phyloP scores from a whole-genome alignment of 2,329 filamentous ascomycete species.

The Colletotrichum noveboracense region DNA sequence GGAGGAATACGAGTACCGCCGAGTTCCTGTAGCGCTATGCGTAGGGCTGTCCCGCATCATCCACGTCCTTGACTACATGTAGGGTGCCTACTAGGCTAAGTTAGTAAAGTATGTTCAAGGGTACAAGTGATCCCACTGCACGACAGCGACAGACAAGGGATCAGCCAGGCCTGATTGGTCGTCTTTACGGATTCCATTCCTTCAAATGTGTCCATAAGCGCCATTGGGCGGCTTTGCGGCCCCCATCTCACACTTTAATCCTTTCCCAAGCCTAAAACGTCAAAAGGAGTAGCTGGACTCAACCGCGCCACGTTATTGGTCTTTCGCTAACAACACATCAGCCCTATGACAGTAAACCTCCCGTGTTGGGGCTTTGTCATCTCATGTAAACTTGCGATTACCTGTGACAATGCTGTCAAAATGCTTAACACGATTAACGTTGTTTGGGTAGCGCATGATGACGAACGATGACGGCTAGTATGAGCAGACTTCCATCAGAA shows the following conservation, averaged over 20 bases:
- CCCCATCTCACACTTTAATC: neutral
- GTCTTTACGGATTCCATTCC: neutral
- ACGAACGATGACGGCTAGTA: neutral
- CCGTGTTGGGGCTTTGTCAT: neutral
- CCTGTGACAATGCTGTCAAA: neutral
- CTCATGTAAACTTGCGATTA: neutral
- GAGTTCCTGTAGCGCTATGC: neutral
- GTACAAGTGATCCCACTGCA: neutral
- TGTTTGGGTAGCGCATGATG: neutral
- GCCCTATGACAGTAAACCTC: neutral
- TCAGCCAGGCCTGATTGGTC: neutral
- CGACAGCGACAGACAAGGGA: neutral
- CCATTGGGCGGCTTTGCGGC: neutral
- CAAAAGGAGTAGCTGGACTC: neutral
- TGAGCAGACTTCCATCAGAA: neutral
- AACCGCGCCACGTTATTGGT: neutral
- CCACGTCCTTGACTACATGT: neutral
- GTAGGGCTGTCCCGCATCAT: neutral
- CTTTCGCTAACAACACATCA: neutral
- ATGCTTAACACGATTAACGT: neutral
- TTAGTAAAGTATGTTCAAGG: neutral
- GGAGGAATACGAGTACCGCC: neutral
- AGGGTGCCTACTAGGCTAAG: neutral
- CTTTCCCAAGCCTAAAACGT: neutral
- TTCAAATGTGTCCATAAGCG: neutral